Conservation (phyloP, 192 early-diverging fungal genomes). For the Umbelopsis sp. region DNA sequence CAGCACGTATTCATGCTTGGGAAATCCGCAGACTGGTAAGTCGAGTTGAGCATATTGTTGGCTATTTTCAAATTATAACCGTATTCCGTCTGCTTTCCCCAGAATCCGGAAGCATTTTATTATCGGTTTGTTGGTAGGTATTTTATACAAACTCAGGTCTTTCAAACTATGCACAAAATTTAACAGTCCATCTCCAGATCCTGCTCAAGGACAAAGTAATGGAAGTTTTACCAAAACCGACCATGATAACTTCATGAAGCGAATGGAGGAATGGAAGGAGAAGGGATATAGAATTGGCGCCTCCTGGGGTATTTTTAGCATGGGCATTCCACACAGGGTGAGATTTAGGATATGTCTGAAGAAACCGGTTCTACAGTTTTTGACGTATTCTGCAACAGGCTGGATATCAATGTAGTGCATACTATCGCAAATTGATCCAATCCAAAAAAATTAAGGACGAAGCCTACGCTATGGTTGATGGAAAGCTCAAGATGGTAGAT, state of each 20-base stretch:
- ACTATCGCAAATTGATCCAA: constrained; percentile 54
- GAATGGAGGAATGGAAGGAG: constrained; percentile 50
- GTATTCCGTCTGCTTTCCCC: neutral
- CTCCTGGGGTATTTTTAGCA: constrained; percentile 60
- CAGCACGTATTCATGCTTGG: constrained; percentile 54
- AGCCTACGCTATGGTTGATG: constrained; percentile 48
- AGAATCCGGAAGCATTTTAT: constrained; percentile 56
- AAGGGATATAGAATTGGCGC: constrained; percentile 50
- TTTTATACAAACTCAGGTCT: neutral
- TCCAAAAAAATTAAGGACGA: constrained; percentile 46
- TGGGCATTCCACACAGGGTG: constrained; percentile 49
- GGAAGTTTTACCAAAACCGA: constrained; percentile 49
- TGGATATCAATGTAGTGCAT: constrained; percentile 62
- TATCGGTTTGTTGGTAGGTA: constrained; percentile 56
- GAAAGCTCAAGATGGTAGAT: constrained; percentile 49
- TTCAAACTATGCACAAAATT: neutral
- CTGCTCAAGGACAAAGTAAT: constrained; percentile 55
- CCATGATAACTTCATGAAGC: constrained; percentile 48
- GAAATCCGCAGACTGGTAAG: constrained; percentile 36
- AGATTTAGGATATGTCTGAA: neutral
- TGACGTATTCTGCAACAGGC: constrained; percentile 22
- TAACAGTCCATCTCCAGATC: constrained; percentile 26
- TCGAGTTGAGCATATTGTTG: neutral
- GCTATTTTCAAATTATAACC: neutral
- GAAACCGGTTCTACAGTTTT: neutral